phyloP scores from a whole-genome alignment of 352 stramenopile species.

The Pythium aquatile region DNA sequence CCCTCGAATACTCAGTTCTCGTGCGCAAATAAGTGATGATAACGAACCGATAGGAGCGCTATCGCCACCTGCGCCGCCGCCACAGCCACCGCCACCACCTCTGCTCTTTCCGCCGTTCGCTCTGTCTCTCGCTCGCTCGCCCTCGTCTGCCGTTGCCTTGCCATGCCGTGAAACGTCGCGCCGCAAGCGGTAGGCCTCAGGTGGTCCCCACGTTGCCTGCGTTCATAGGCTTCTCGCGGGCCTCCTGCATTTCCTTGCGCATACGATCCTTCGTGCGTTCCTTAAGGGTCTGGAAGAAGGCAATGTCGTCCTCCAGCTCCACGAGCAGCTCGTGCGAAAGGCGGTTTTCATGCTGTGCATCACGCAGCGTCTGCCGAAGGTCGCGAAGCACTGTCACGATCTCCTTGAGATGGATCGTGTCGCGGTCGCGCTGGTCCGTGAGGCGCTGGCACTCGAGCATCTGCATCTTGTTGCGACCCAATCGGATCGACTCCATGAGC shows the following conservation, averaged over 20 bases:
- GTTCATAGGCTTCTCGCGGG: slow-evolving; percentile 23
- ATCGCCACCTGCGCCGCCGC: slow-evolving; percentile 23
- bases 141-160: slow-evolving; percentile 6
- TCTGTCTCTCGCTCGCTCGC: slow-evolving; percentile 7
- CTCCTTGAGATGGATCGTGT: slow-evolving; percentile 63
- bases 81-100: slow-evolving; percentile 19
- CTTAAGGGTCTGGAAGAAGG: slow-evolving; percentile 69
- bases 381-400: slow-evolving; percentile 49
- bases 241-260: slow-evolving; percentile 57
- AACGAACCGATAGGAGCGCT: slow-evolving; percentile 6
- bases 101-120: background rate
- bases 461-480: slow-evolving; percentile 69
- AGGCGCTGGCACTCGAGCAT: slow-evolving; percentile 50
- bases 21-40: slow-evolving; percentile 3
- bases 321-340: slow-evolving; percentile 53
- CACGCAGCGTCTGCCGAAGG: slow-evolving; percentile 50
- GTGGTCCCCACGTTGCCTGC: slow-evolving; percentile 29
- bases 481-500: slow-evolving; percentile 74
- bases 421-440: slow-evolving; percentile 60
- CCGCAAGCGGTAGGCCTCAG: slow-evolving; percentile 25
- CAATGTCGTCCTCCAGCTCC: slow-evolving; percentile 69
- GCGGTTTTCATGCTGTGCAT: slow-evolving; percentile 44
- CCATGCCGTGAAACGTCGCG: slow-evolving; percentile 6
- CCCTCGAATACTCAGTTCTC: slow-evolving; percentile 1
- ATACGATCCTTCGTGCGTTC: slow-evolving; percentile 70